Conservation (phyloP, 306 rosid species). For the Vigna radiata region DNA sequence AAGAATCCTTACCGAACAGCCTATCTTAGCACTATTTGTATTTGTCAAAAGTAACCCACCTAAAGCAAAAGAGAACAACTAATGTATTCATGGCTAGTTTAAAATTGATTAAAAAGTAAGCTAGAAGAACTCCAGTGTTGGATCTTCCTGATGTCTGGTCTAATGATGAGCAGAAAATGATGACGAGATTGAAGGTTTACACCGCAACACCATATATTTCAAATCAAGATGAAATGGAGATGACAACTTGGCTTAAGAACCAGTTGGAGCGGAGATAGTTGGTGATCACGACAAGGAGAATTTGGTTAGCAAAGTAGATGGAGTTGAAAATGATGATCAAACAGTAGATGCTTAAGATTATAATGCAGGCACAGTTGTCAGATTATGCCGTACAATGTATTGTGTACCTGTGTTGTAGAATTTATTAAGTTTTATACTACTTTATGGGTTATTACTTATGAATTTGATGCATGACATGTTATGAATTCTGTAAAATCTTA, state of each 20-base stretch:
- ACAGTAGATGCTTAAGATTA: neutral
- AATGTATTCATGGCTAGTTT: neutral
- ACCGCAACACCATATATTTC: neutral
- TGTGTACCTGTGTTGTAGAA: neutral
- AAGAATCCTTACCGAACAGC: neutral
- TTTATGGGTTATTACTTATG: neutral
- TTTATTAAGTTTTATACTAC: neutral
- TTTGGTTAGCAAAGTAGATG: neutral
- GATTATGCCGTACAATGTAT: neutral
- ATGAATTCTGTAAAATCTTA: neutral
- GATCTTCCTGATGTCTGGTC: neutral
- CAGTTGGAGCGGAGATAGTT: neutral
- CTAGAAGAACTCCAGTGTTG: neutral
- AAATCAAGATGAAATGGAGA: neutral
- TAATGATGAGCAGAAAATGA: neutral
- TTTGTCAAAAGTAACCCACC: neutral
- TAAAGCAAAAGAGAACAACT: neutral
- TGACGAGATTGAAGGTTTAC: neutral
- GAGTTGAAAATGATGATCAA: neutral
- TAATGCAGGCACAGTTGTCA: neutral
- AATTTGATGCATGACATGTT: neutral
- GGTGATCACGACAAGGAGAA: neutral
- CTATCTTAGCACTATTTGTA: neutral
- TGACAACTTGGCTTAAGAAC: neutral
- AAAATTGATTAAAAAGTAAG: neutral